phyloP scores from a whole-genome alignment of 2,329 filamentous ascomycete genomes.

The Thielaviopsis musarum region DNA sequence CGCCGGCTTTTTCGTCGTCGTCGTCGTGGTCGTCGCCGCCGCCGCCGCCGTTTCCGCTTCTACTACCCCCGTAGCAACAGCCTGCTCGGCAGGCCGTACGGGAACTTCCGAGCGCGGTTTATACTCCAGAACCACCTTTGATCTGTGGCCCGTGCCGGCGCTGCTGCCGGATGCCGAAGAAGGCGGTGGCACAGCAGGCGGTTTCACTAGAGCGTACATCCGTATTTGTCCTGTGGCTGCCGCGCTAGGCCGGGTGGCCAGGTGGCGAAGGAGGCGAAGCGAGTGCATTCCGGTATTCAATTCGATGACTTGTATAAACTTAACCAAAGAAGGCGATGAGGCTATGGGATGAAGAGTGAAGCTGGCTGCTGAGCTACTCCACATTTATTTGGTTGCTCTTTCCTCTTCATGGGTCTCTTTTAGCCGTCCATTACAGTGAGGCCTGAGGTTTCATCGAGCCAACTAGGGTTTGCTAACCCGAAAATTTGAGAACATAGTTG shows the following conservation, averaged over 20 bases:
- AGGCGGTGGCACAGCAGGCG: not conserved
- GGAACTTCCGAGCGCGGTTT: not conserved
- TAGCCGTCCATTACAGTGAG: no score
- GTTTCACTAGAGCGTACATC: not conserved
- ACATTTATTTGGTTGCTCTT: no score
- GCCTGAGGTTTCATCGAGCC: no score
- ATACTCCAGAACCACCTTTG: not conserved
- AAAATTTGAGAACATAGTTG: not conserved
- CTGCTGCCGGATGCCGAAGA: not conserved
- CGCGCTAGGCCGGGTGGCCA: not conserved
- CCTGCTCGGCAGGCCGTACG: not conserved
- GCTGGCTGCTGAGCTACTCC: no score
- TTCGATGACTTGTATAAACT: no score
- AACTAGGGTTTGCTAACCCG: no score
- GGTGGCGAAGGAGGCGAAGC: not conserved
- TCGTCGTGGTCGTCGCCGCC: not conserved
- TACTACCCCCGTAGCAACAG: not conserved
- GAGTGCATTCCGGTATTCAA: no score
- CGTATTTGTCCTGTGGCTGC: not conserved
- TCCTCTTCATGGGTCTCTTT: no score
- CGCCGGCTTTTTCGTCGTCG: not conserved
- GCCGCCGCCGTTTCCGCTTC: not conserved
- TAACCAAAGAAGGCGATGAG: not conserved
- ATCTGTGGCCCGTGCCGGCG: no score
- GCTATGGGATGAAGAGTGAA: not conserved